These are phyloP conservation scores for Hypoxylon sp. DNA, from an alignment of 2,329 filamentous ascomycete genomes.

Conservation along the genomic window DNA sequence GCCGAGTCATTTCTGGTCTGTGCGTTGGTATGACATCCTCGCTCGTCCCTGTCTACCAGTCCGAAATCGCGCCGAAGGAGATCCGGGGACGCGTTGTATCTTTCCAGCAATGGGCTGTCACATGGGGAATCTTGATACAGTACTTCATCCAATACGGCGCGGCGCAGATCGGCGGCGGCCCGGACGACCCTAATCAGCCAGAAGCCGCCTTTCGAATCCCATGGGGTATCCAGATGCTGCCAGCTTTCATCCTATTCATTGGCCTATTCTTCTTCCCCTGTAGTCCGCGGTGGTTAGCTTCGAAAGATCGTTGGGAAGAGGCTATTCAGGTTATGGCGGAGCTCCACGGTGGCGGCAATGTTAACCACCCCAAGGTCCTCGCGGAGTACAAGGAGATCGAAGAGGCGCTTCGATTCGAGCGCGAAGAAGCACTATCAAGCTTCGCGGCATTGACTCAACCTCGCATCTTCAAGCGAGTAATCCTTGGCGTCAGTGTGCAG, in stretches of 20 bases:
- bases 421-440: slow-evolving; percentile 65
- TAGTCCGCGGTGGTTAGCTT: slow-evolving; percentile 79
- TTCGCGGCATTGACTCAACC: slow-evolving; percentile 65
- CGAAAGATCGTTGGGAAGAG: slow-evolving; percentile 77
- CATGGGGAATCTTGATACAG: slow-evolving; percentile 77
- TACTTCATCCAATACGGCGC: slow-evolving; percentile 77
- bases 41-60: slow-evolving; percentile 78
- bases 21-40: slow-evolving; percentile 82
- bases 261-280: slow-evolving; percentile 74
- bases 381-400: slow-evolving; percentile 75
- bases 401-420: slow-evolving; percentile 68
- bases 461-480: slow-evolving; percentile 68
- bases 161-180: slow-evolving; percentile 67
- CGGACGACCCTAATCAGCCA: slow-evolving; percentile 65
- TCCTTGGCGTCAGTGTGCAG: slow-evolving; percentile 71
- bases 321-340: slow-evolving; percentile 70
- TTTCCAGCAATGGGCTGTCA: slow-evolving; percentile 79
- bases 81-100: slow-evolving; percentile 73
- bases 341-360: slow-evolving; percentile 71
- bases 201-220: slow-evolving; percentile 71
- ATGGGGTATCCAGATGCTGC: slow-evolving; percentile 73
- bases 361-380: slow-evolving; percentile 71
- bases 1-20: slow-evolving; percentile 79
- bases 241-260: slow-evolving; percentile 66
- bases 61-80: slow-evolving; percentile 73